phyloP scores from a whole-genome alignment of 1,284 basidiomycete species.

The Apiotrichum sp. region DNA sequence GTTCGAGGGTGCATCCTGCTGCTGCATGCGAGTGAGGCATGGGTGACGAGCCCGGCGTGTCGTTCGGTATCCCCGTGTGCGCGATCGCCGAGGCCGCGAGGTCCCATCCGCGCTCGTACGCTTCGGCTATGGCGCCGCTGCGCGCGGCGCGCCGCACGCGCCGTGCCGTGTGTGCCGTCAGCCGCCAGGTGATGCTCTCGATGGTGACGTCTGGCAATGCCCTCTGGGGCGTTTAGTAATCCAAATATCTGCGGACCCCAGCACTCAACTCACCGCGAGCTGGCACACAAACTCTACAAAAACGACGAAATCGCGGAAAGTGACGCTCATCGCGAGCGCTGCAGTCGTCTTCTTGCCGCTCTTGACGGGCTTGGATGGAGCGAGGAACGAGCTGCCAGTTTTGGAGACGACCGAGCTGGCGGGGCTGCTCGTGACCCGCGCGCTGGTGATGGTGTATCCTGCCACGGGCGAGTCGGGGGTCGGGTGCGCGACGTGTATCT shows the following conservation, averaged over 20 bases:
- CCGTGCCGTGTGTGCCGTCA: neutral
- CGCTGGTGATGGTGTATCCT: too few species aligned
- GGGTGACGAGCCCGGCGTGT: too few species aligned
- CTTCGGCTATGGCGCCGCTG: neutral
- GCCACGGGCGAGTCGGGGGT: too few species aligned
- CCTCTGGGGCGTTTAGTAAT: neutral
- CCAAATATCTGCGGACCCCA: neutral
- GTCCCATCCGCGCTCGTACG: slow-evolving; percentile 1
- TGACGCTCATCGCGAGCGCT: neutral
- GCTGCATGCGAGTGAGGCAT: too few species aligned
- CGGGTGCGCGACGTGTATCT: too few species aligned
- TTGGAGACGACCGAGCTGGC: neutral
- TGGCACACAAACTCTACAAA: neutral
- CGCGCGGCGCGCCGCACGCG: neutral
- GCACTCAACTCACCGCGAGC: neutral
- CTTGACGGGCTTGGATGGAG: neutral
- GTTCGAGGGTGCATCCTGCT: too few species aligned
- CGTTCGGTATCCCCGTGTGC: too few species aligned
- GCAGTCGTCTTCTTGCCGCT: neutral
- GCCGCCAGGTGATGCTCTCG: neutral
- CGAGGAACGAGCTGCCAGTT: neutral
- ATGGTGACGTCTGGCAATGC: neutral
- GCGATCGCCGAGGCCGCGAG: neutral
- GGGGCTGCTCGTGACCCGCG: too few species aligned
- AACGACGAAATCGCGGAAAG: neutral